Evolutionary conservation across 2,329 filamentous ascomycete genomes (phyloP).

Genomic region (Aspergillus fumigatus): DNA sequence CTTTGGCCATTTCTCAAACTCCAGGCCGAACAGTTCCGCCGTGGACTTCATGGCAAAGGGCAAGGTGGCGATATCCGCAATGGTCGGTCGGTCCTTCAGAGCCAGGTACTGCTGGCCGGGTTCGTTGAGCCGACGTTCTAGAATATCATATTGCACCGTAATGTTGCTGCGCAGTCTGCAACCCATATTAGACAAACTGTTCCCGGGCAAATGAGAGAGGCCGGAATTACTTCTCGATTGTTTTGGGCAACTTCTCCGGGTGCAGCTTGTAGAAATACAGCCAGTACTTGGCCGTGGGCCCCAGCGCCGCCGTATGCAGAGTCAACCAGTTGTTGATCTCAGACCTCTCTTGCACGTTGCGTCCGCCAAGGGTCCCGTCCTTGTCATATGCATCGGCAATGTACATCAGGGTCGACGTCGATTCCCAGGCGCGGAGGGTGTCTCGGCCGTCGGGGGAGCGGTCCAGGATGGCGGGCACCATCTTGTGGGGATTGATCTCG

Average conservation of each 20-base stretch:
- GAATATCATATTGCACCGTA: neutral
- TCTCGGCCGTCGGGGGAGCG: neutral
- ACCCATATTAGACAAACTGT: neutral
- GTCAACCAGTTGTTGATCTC: neutral
- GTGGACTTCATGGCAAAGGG: neutral
- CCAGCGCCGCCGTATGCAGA: neutral
- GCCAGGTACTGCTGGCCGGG: neutral
- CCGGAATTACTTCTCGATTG: neutral
- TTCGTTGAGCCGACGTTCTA: neutral
- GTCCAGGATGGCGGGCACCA: neutral
- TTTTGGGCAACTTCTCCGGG: neutral
- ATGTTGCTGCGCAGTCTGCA: neutral
- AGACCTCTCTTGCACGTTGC: neutral
- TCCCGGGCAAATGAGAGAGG: neutral
- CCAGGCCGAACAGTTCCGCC: neutral
- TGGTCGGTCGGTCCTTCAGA: neutral
- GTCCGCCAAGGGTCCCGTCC: neutral
- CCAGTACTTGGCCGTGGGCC: neutral
- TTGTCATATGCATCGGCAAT: neutral
- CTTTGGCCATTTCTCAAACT: neutral
- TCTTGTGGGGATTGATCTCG: neutral
- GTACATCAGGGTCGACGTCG: neutral
- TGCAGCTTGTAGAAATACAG: neutral
- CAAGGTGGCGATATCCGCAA: neutral
- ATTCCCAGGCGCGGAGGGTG: neutral